Base-by-base conservation (phyloP, 23 red algal genomes). In the Cyanidium caldarium region DNA sequence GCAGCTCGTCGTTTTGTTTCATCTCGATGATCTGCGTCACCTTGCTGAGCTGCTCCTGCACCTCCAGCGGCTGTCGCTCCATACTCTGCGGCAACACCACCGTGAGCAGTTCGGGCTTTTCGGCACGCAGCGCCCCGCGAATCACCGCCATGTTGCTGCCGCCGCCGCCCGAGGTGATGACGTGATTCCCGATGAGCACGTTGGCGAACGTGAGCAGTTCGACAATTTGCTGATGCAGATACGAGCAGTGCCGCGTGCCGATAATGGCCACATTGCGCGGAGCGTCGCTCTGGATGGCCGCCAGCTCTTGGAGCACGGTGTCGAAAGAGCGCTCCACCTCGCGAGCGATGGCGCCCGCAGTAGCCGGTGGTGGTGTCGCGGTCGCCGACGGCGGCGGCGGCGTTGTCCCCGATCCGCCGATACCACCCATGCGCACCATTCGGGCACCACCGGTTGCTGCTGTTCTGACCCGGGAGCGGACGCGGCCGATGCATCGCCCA, bases 191-290 rank as follows among this genome's bases (percentile, higher is more conserved):
- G 0, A 98, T 70, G 2, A 98, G 81, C 17, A 98, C 84, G 65
- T 98, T 98, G 30, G 92, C 92, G 79, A 87, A 98, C 16, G 92
- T 98, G 34, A 98, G 72, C 26, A 98, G 67, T 66, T 98, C 92
- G 35, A 98, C 77, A 57, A 98, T 98, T 56, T 98, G 92, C 68
- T 98, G 92, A 66, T 98, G 92, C 28, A 98, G 45, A 61, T 86
- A 98, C 2, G 72, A 80, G 37, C 75, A 77, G 42, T 98, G 80
- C 17, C 92, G 58, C 17, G 92, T 98, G 38, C 92, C 92, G 19
- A 98, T 46, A 57, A 98, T 88, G 42, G 92, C 92, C 46, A 98
- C 82, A 44, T 85, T 88, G 19, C 84, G 72, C 58, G 92, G 92
- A n/a, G 83, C 84, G 65, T 88, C 92, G 19, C 71, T 69, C 66